Percentiles rank a stretch among this genome's conserved stretches.
Evolutionary conservation across 179 eudicot genomes (phyloP).

Genomic region (Spinacia oleracea): DNA sequence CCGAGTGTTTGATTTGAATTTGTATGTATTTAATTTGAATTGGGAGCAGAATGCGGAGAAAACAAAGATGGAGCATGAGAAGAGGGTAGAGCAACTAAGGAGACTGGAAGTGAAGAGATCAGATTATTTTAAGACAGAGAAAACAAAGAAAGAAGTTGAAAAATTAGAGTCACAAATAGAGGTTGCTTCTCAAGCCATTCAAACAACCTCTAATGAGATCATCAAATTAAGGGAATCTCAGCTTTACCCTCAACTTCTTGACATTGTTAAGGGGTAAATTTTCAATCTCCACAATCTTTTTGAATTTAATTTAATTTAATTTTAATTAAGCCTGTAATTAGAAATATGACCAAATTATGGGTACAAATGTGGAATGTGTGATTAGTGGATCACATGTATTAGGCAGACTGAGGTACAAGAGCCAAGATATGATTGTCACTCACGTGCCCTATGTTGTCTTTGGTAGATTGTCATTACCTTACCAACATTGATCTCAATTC

Average conservation of each 20-base stretch:
- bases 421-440: slow-evolving; percentile 25
- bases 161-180: slow-evolving; percentile 72
- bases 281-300: neutral
- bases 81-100: slow-evolving; percentile 63
- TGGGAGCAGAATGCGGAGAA: slow-evolving; percentile 70
- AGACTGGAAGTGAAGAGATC: slow-evolving; percentile 76
- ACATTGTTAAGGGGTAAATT: slow-evolving; percentile 79
- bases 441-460: slow-evolving; percentile 36
- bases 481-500: slow-evolving; percentile 7
- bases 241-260: slow-evolving; percentile 91
- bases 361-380: slow-evolving; percentile 15
- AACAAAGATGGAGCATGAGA: slow-evolving; percentile 79
- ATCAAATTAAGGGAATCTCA: slow-evolving; percentile 79
- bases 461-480: slow-evolving; percentile 19
- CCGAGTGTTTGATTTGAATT: neutral
- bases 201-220: slow-evolving; percentile 81
- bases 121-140: slow-evolving; percentile 79
- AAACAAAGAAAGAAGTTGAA: slow-evolving; percentile 85
- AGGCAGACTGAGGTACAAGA: slow-evolving; percentile 13
- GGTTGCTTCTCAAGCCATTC: slow-evolving; percentile 84
- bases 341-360: neutral
- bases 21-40: neutral
- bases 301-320: neutral
- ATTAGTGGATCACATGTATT: slow-evolving; percentile 29
- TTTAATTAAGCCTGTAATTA: neutral